A percentile compares a stretch with the other conserved stretches of the same genome.
Conservation (phyloP, 495 filamentous ascomycete genomes). For the Lindgomyces ingoldianus region DNA sequence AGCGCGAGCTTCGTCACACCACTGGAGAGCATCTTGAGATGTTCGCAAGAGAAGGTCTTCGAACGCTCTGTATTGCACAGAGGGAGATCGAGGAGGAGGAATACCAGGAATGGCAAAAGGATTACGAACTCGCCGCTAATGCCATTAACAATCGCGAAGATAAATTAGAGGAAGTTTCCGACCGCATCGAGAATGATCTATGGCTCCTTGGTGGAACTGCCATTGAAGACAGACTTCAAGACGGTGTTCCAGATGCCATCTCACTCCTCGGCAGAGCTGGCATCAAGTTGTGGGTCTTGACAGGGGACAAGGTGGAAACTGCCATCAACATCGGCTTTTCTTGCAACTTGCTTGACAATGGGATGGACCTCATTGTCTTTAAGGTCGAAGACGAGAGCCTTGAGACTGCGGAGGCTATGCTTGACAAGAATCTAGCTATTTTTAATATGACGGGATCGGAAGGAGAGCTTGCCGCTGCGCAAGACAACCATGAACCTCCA, state of each 20-base stretch:
- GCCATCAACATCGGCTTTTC: conserved; percentile 99
- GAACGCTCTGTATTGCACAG: conserved; percentile 94
- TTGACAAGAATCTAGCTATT: conserved; percentile 68
- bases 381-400: conserved; percentile 77
- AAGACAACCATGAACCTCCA: conserved; percentile 78
- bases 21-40: conserved; percentile 95
- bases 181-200: conserved; percentile 85
- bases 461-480: conserved; percentile 78
- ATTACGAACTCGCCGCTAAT: conserved; percentile 84
- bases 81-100: conserved; percentile 79
- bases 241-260: conserved; percentile 96
- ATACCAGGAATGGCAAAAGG: conserved; percentile 79
- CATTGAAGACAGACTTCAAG: conserved; percentile 96
- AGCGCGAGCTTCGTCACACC: conserved; percentile 73
- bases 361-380: conserved; percentile 94
- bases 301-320: conserved; percentile 98
- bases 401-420: conserved; percentile 62
- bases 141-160: conserved; percentile 88
- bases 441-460: conserved; percentile 86
- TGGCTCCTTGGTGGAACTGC: conserved; percentile 92
- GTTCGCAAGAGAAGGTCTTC: conserved; percentile 92
- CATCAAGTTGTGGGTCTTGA: conserved; percentile 99
- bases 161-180: conserved; percentile 86
- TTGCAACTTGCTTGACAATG: conserved; percentile 94
- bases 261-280: conserved; percentile 88